Conservation (phyloP, 208 protist species). For the Acanthamoeba triangularis region DNA sequence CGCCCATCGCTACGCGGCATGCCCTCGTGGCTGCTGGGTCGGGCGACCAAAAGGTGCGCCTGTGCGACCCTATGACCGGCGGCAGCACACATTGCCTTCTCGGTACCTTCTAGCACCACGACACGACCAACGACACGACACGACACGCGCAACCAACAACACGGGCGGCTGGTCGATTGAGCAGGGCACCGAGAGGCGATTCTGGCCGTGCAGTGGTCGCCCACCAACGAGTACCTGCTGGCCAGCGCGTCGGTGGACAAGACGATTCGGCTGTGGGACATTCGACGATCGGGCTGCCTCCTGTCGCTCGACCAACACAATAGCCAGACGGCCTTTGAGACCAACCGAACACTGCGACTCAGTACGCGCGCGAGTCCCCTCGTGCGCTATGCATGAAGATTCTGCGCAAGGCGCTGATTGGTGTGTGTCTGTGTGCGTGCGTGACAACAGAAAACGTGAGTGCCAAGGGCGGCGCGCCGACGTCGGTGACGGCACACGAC, state of each 20-base stretch:
- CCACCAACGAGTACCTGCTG: constrained; percentile 53
- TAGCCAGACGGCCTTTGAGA: constrained; percentile 40
- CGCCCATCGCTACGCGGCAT: background rate
- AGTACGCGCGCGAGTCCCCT: background rate
- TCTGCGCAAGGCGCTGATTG: background rate
- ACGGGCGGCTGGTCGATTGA: too few species aligned
- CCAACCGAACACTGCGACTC: background rate
- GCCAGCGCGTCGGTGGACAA: constrained; percentile 80
- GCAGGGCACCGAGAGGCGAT: constrained; percentile 76
- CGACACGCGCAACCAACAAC: background rate
- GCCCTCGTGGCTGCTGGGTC: constrained; percentile 72
- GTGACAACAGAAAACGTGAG: constrained; percentile 58
- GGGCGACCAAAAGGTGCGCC: constrained; percentile 72
- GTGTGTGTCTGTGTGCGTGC: background rate
- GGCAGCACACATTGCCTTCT: constrained; percentile 75
- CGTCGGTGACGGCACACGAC: constrained; percentile 73
- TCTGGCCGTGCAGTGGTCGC: constrained; percentile 72
- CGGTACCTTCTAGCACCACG: background rate
- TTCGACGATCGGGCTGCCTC: constrained; percentile 71
- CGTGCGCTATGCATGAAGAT: background rate
- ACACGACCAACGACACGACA: background rate
- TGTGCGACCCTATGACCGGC: constrained; percentile 76
- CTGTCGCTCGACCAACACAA: constrained; percentile 77
- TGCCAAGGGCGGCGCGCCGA: constrained; percentile 53
- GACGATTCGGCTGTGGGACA: constrained; percentile 80